These are phyloP conservation scores for Rosellinia necatrix DNA, from an alignment of 2,329 filamentous ascomycete genomes.

Conservation along the genomic window DNA sequence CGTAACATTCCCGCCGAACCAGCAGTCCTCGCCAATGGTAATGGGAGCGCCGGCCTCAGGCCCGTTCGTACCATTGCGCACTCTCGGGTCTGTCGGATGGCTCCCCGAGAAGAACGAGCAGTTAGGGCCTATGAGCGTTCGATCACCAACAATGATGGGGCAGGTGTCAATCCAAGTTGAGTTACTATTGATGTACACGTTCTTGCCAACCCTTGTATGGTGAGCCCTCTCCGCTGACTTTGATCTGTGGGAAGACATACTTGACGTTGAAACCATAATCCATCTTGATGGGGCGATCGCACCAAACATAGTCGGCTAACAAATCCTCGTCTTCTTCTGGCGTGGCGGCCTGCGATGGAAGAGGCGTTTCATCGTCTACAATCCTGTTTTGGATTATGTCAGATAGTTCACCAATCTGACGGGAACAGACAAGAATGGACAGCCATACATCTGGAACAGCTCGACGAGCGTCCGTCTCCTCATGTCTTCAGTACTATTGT, in stretches of 20 bases:
- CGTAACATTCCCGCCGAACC: slow-evolving; percentile 73
- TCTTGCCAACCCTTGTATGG: slow-evolving; percentile 60
- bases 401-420: background rate
- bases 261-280: slow-evolving; percentile 80
- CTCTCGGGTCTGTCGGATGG: slow-evolving; percentile 75
- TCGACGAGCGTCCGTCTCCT: slow-evolving; percentile 66
- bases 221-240: slow-evolving; percentile 19
- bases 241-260: slow-evolving; percentile 39
- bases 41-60: slow-evolving; percentile 78
- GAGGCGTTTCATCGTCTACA: slow-evolving; percentile 61
- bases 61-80: slow-evolving; percentile 75
- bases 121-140: slow-evolving; percentile 79
- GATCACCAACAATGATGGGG: slow-evolving; percentile 72
- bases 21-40: slow-evolving; percentile 78
- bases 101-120: slow-evolving; percentile 75
- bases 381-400: slow-evolving; percentile 53
- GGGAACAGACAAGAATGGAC: background rate
- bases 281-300: slow-evolving; percentile 70
- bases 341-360: slow-evolving; percentile 63
- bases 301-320: slow-evolving; percentile 68
- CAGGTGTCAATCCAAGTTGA: slow-evolving; percentile 79
- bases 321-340: slow-evolving; percentile 67
- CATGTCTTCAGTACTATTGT: slow-evolving; percentile 66
- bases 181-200: slow-evolving; percentile 77
- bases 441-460: slow-evolving; percentile 71